Conservation (phyloP, 768 basidiomycete species). For the Mycena olivaceomarginata region DNA sequence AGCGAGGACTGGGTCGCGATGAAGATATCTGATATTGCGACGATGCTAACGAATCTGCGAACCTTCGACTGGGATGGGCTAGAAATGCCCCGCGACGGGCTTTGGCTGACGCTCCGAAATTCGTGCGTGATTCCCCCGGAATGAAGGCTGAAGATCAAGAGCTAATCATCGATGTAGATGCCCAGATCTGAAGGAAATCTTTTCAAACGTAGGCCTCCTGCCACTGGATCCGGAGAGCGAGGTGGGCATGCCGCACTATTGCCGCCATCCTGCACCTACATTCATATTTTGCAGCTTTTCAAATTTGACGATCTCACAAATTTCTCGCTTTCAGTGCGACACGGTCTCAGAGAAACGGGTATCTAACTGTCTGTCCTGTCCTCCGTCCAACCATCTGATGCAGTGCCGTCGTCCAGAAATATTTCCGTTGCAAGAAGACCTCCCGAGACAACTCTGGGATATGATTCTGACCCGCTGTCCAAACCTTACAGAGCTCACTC, state of each 20-base stretch:
- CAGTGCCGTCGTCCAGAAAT: conserved; percentile 51
- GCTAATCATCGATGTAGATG: conserved; percentile 55
- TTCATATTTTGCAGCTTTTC: conserved; percentile 56
- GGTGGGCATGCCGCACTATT: conserved; percentile 37
- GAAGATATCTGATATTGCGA: conserved; percentile 58
- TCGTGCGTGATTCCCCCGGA: conserved; percentile 54
- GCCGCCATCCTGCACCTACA: neutral
- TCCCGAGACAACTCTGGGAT: conserved; percentile 66
- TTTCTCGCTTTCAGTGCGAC: conserved; percentile 68
- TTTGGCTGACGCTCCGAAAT: conserved; percentile 64
- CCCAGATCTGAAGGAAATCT: conserved; percentile 64
- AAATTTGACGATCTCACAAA: conserved; percentile 63
- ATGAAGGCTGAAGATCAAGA: neutral
- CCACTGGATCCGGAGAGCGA: conserved; percentile 58
- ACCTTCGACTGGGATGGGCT: conserved; percentile 74
- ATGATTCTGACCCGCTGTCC: conserved; percentile 69
- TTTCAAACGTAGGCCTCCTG: conserved; percentile 63
- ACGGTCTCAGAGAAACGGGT: conserved; percentile 64
- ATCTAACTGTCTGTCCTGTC: conserved; percentile 17
- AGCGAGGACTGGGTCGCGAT: conserved; percentile 64
- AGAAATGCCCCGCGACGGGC: conserved; percentile 63
- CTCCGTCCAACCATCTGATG: neutral
- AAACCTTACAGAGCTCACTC: conserved; percentile 67
- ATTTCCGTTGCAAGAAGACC: conserved; percentile 61
- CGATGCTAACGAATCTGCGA: conserved; percentile 56